These are phyloP conservation scores for Clavulina sp. DNA, from an alignment of 768 basidiomycete species.

Conservation along the genomic window DNA sequence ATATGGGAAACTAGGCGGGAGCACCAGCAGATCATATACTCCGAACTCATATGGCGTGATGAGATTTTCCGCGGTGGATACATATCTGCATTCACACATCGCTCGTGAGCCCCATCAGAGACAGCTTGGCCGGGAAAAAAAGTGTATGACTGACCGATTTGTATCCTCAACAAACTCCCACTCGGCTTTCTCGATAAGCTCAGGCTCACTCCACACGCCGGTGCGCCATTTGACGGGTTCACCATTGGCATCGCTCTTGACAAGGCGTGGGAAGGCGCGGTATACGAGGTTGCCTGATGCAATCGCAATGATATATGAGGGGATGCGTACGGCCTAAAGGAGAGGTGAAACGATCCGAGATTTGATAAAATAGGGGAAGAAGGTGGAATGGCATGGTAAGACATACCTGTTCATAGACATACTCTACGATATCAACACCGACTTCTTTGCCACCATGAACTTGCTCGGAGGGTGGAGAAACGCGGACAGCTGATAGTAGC, in stretches of 20 bases:
- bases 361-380: not conserved
- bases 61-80: constrained; percentile 58
- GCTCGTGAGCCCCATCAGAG: not conserved
- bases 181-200: constrained; percentile 51
- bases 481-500: constrained; percentile 69
- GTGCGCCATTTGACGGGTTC: constrained; percentile 52
- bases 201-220: constrained; percentile 86
- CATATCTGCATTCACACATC: too few relatives aligned
- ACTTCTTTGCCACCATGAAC: constrained; percentile 55
- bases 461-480: constrained; percentile 49
- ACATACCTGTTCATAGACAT: constrained; percentile 59
- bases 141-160: constrained; percentile 38
- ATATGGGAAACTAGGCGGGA: constrained; percentile 85
- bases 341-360: constrained; percentile 6
- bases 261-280: constrained; percentile 33
- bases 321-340: constrained; percentile 59
- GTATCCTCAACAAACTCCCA: constrained; percentile 86
- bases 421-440: constrained; percentile 54
- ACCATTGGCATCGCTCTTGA: too few relatives aligned
- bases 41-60: constrained; percentile 65
- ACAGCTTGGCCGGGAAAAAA: not conserved
- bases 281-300: constrained; percentile 72
- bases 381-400: not conserved
- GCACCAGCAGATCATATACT: constrained; percentile 72
- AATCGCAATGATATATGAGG: constrained; percentile 79